Evolutionary conservation across 2,329 filamentous ascomycete genomes (phyloP), one percentile per base, ranked within the genome.

Genomic region (Aureobasidium musti): DNA sequence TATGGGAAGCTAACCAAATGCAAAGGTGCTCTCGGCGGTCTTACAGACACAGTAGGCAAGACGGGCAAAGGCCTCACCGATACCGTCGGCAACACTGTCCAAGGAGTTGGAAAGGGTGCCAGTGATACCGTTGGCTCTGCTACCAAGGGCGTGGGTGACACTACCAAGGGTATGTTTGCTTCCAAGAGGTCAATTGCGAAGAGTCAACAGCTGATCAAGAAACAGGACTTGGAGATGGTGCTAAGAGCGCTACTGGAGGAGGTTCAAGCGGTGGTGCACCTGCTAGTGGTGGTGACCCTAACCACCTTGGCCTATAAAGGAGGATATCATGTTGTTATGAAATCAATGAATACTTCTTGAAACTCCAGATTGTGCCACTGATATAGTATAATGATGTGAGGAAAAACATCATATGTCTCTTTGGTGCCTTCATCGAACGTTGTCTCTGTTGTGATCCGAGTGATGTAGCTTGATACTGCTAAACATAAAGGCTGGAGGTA

Each of bases 11-110:
- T 39, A 23, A n/a, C 33, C n/a, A 23, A 19, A 13, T 14, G 1
- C 23, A 41, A 33, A 56, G 54, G 54, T 30, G 10, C 54, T 43
- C 54, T 59, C 23, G 68, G 72, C 13, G 73, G 74, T 23, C 65
- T 77, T 5, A 74, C 75, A 21, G 73, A 73, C 63, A 77, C 76
- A 4, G 75, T 77, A 13, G 76, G 76, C 39, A 73, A 72, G 52
- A 72, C 72, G 5, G 70, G 72, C 39, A 71, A 72, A 37, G 70
- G 71, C 43, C 71, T 70, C 14, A 71, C 72, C 50, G 66, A 71
- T 54, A 73, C 71, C 6, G 68, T 75, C 17, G 72, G 74, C 60
- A 73, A 74, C 63, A 77, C 76, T 26, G 71, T 75, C 21, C 72
- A 72, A 0, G 66, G 65, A 19, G 61, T 52, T 2, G 68, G 68